Conservation (phyloP, 192 early-diverging fungal species). For the Coemansia sp. region DNA sequence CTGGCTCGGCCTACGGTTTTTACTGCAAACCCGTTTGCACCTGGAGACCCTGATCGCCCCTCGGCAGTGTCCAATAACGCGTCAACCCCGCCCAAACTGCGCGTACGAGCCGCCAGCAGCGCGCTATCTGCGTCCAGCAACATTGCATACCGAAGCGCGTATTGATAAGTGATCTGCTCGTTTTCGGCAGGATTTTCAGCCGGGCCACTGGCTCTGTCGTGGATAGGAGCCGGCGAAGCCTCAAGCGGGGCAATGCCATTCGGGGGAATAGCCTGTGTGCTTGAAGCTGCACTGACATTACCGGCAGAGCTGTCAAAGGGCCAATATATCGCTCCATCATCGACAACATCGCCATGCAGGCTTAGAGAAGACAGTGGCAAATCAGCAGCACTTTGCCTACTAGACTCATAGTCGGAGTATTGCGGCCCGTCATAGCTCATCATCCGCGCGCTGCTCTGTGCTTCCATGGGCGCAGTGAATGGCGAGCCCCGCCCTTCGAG, state of each 20-base stretch:
- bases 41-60: conserved; percentile 4
- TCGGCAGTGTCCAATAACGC: neutral
- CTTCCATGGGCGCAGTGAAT: neutral
- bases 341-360: conserved; percentile 8
- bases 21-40: conserved; percentile 17
- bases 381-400: neutral
- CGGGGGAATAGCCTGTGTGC: neutral
- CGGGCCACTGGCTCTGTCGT: neutral
- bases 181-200: conserved; percentile 5
- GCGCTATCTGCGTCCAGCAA: conserved; percentile 47
- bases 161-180: conserved; percentile 47
- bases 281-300: neutral
- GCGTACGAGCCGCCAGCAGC: conserved; percentile 41
- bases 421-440: neutral
- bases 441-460: neutral
- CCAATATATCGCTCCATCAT: conserved; percentile 12
- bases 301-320: neutral
- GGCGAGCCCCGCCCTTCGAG: neutral
- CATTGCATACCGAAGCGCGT: conserved; percentile 53
- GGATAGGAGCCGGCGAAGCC: neutral
- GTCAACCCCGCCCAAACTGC: conserved; percentile 5
- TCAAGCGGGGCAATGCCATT: neutral
- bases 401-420: neutral
- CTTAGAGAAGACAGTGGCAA: conserved; percentile 7
- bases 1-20: conserved; percentile 42